A percentile compares a stretch with the other conserved stretches of the same genome.
These are phyloP conservation scores for Daldinia concentrica DNA, from an alignment of 495 filamentous ascomycete genomes.

Conservation along the genomic window DNA sequence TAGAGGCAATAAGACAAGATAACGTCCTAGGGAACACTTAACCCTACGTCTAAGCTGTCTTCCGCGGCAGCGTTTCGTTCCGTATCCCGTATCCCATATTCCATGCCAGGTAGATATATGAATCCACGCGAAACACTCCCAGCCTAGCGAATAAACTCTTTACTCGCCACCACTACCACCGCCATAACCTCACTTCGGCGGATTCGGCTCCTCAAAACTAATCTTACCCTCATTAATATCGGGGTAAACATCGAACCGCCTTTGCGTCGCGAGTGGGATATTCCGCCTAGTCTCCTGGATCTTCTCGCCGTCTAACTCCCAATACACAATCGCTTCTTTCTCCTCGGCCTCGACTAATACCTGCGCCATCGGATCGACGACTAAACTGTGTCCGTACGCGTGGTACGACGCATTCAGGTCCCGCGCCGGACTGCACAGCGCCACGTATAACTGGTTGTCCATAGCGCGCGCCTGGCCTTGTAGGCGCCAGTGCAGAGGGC, in stretches of 20 bases:
- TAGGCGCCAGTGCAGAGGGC: slow-evolving; percentile 89
- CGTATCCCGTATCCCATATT: background rate
- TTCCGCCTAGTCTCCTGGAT: slow-evolving; percentile 82
- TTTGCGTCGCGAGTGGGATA: slow-evolving; percentile 85
- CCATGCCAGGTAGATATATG: too few relatives aligned
- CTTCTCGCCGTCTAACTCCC: slow-evolving; percentile 72
- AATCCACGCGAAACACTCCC: too few relatives aligned
- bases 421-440: slow-evolving; percentile 87
- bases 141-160: background rate
- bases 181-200: slow-evolving; percentile 11
- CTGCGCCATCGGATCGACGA: slow-evolving; percentile 88
- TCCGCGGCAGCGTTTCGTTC: background rate
- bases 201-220: slow-evolving; percentile 40
- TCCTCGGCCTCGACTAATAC: slow-evolving; percentile 79
- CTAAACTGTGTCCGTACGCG: slow-evolving; percentile 90
- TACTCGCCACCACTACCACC: too few relatives aligned
- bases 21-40: background rate
- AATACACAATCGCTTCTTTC: slow-evolving; percentile 77
- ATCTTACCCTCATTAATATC: slow-evolving; percentile 73
- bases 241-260: slow-evolving; percentile 94
- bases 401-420: slow-evolving; percentile 81
- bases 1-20: background rate
- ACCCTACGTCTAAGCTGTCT: background rate
- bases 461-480: slow-evolving; percentile 83
- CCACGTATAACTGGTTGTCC: slow-evolving; percentile 96